Base-by-base conservation (phyloP, 352 stramenopile genomes). In the Globisporangium nagaii region DNA sequence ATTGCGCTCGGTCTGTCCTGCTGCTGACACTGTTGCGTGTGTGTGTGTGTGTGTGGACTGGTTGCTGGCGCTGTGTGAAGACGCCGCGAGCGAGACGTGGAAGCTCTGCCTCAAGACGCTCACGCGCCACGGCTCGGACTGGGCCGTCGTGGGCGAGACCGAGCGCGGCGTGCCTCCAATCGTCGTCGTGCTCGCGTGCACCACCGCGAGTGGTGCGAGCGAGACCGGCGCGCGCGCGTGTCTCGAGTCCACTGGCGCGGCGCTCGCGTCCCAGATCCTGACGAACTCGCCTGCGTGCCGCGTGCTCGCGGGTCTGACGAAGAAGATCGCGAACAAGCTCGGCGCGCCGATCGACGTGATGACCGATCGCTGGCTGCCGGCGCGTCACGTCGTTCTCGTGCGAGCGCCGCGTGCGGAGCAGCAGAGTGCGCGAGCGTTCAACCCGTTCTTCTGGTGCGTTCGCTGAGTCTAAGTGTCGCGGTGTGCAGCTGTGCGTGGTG, bases 261-360 rank as follows among this genome's bases (percentile, higher is more conserved):
- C 65, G 15, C 28, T 71, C 0, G 68, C 67, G 1, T 50, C 67
- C 0, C 69, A 90, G 28, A 63, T 92, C 7, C 51, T 92, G 17
- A 77, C 73, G 22, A 90, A 88, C 41, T 91, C 79, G 8, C 80
- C 79, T 4, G 68, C 81, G 3, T 90, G 81, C 42, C 81, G 81
- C 3, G 77, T 92, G 10, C 62, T 93, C 10, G 79, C 79, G 2
- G 84, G 84, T 2, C 63, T 93, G 22, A 92, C 84, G 12, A 93
- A 93, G 62, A 90, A 92, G 61, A 73, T 90, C 31, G 84, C 75
- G 28, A 90, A 88, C 62, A 92, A 93, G 41, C 64, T 93, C 2
- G 84, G 84, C 12, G 64, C 78, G 0, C 84, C 84, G 0, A 61
- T 90, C 36, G 84, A 93, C 44, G 79, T 92, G 35, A 93, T 93